These are phyloP conservation scores for Aspergillus latus DNA, from an alignment of 2,329 filamentous ascomycete species.

Conservation along the genomic window DNA sequence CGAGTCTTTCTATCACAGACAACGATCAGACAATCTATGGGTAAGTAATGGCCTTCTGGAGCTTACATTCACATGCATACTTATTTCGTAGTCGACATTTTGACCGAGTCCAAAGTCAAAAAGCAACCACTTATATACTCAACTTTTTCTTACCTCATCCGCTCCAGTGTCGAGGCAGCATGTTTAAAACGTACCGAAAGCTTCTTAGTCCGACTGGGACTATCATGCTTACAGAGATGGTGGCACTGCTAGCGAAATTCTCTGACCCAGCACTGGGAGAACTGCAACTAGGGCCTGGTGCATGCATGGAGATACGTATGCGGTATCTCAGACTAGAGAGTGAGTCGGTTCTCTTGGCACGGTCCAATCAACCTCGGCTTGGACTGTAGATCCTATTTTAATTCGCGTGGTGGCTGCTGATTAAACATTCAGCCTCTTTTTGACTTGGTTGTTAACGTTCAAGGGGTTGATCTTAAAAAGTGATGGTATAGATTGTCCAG, in stretches of 20 bases:
- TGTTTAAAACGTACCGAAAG: background rate
- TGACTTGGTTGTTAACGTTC: background rate
- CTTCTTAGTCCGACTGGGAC: background rate
- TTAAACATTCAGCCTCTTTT: background rate
- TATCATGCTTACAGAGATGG: background rate
- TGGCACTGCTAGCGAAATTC: background rate
- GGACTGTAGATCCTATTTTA: background rate
- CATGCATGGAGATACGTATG: constrained; percentile 10
- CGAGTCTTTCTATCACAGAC: background rate
- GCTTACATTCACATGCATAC: constrained; percentile 5
- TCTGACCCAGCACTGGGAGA: background rate
- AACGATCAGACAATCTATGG: background rate
- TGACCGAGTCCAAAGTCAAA: background rate
- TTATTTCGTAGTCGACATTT: background rate
- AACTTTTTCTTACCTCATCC: background rate
- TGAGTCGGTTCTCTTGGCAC: background rate
- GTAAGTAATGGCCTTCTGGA: background rate
- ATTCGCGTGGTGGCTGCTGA: background rate
- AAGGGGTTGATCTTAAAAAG: background rate
- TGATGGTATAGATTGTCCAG: too few relatives aligned
- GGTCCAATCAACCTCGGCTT: background rate
- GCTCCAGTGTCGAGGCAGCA: background rate
- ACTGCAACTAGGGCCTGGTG: background rate
- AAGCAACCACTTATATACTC: background rate
- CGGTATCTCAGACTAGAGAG: background rate